A percentile compares a stretch with the other conserved stretches of the same genome.
phyloP scores from a whole-genome alignment of 1,284 basidiomycete species.

The Heliocybe sulcata region DNA sequence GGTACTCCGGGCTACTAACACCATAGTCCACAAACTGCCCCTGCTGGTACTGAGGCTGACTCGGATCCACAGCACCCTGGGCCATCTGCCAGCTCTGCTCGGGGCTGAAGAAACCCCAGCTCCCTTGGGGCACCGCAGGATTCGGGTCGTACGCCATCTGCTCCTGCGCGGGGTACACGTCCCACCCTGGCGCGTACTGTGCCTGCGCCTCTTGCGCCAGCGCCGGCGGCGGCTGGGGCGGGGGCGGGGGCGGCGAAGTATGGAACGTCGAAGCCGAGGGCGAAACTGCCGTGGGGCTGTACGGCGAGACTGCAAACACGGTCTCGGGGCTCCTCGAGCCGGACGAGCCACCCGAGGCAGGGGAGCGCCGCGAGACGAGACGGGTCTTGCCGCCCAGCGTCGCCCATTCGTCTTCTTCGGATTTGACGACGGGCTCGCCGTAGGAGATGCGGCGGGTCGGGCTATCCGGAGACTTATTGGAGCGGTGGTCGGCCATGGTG shows the following conservation, averaged over 20 bases:
- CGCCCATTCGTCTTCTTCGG: slow-evolving; percentile 51
- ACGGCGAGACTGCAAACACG: slow-evolving; percentile 12
- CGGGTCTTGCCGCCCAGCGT: slow-evolving; percentile 55
- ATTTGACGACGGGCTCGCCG: slow-evolving; percentile 32
- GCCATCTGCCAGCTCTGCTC: background rate
- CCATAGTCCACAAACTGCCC: background rate
- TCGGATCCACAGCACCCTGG: background rate
- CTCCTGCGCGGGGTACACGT: slow-evolving; percentile 11
- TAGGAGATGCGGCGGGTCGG: slow-evolving; percentile 14
- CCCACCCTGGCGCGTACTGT: slow-evolving; percentile 8
- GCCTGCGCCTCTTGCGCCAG: slow-evolving; percentile 7
- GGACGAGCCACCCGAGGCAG: slow-evolving; percentile 16
- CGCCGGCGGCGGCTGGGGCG: slow-evolving; percentile 4
- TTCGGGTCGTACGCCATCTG: slow-evolving; percentile 10
- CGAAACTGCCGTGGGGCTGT: slow-evolving; percentile 5
- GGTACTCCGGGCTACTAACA: background rate
- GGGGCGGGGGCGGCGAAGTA: slow-evolving; percentile 6
- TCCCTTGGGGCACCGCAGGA: background rate
- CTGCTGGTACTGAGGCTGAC: background rate
- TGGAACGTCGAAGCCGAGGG: slow-evolving; percentile 3
- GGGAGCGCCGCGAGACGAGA: slow-evolving; percentile 46
- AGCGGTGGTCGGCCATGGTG: slow-evolving; percentile 16
- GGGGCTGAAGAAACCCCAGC: slow-evolving; percentile 3
- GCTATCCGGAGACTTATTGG: slow-evolving; percentile 2
- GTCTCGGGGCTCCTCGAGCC: slow-evolving; percentile 13